Conservation (phyloP, 345 rosid genomes). For the Dipteronia sinensis region DNA sequence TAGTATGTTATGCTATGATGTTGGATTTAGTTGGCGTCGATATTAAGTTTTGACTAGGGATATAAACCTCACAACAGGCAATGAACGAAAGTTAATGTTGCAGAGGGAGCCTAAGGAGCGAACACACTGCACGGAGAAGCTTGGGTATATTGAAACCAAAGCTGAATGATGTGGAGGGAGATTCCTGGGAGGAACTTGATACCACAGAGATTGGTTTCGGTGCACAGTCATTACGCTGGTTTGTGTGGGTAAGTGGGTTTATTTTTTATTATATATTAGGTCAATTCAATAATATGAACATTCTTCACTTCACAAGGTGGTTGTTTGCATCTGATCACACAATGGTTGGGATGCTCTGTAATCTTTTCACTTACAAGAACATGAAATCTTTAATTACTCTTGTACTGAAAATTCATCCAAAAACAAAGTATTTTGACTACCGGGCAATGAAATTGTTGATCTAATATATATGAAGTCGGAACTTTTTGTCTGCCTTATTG, state of each 20-base stretch:
- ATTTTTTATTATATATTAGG: neutral
- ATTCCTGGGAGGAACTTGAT: constrained; percentile 93
- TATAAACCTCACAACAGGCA: constrained; percentile 51
- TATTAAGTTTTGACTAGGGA: constrained; percentile 50
- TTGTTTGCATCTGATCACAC: neutral
- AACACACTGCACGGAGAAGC: constrained; percentile 69
- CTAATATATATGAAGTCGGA: too few species aligned
- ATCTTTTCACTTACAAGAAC: neutral
- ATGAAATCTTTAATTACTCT: too few species aligned
- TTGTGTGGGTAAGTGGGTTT: constrained; percentile 70
- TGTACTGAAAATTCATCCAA: too few species aligned
- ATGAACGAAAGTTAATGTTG: constrained; percentile 73
- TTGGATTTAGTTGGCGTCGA: constrained; percentile 16
- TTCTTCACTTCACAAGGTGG: neutral
- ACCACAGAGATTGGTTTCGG: constrained; percentile 68
- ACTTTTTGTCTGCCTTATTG: too few species aligned
- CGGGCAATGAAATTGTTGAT: neutral
- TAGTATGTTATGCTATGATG: neutral
- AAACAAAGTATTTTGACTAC: too few species aligned
- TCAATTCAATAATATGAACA: too few species aligned
- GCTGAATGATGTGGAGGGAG: constrained; percentile 64
- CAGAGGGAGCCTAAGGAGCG: constrained; percentile 84
- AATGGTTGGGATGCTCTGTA: neutral
- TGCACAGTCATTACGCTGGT: constrained; percentile 83
- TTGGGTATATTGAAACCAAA: constrained; percentile 71